Percentiles rank a stretch among this genome's conserved stretches.
Evolutionary conservation across 108 stramenopile species (phyloP).

Genomic region (Cyclostephanos invisitatus): DNA sequence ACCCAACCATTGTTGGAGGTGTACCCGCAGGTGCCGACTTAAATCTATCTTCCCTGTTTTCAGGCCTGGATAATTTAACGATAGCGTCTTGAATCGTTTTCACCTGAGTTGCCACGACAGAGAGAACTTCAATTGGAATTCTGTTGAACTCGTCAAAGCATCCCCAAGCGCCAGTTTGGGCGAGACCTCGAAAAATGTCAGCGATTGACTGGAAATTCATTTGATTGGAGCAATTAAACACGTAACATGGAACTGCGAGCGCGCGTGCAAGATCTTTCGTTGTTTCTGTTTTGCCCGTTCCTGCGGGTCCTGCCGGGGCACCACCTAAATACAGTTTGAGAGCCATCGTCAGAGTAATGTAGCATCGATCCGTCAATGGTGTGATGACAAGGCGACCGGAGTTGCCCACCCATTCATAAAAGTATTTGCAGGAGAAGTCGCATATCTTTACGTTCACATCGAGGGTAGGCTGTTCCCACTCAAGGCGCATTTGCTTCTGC

Average conservation of each 20-base stretch:
- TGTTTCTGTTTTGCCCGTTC: conserved; percentile 91
- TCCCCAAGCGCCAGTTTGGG: conserved; percentile 92
- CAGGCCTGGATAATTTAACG: conserved; percentile 78
- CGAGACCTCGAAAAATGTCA: conserved; percentile 90
- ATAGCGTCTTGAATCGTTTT: conserved; percentile 91
- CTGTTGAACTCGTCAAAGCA: conserved; percentile 95
- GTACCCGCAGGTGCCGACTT: conserved; percentile 80
- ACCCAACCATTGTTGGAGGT: conserved; percentile 84
- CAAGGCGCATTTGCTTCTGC: conserved; percentile 91
- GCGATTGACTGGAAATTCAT: conserved; percentile 94
- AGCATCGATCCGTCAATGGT: conserved; percentile 91
- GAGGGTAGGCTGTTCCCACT: conserved; percentile 75
- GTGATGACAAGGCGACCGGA: conserved; percentile 90
- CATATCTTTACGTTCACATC: conserved; percentile 89
- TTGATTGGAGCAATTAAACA: conserved; percentile 93
- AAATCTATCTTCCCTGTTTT: conserved; percentile 81
- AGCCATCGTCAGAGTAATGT: conserved; percentile 93
- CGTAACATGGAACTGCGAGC: conserved; percentile 90
- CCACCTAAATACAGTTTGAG: conserved; percentile 89
- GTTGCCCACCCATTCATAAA: conserved; percentile 93
- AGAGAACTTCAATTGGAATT: conserved; percentile 91
- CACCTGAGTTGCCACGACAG: conserved; percentile 91
- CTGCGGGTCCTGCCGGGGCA: conserved; percentile 93
- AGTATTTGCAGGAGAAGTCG: conserved; percentile 90
- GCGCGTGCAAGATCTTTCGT: conserved; percentile 90